phyloP scores from a whole-genome alignment of 345 rosid genomes.

The Sonneratia caseolaris region DNA sequence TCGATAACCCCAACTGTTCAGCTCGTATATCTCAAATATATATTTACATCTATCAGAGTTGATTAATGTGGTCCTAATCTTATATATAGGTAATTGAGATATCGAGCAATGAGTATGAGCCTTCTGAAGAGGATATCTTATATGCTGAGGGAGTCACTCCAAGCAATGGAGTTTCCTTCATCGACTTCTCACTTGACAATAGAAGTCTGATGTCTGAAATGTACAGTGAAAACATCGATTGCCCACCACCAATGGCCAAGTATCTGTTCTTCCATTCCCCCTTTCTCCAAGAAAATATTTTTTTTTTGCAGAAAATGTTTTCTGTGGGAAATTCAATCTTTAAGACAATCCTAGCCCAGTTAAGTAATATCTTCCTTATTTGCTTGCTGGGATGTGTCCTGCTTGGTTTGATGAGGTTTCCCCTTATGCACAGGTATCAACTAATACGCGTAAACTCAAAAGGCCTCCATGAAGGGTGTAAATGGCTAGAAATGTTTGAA shows the following conservation, averaged over 20 bases:
- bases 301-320: neutral
- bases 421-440: constrained; percentile 32
- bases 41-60: neutral
- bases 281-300: neutral
- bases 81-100: constrained; percentile 48
- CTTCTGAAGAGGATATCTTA: constrained; percentile 46
- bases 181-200: constrained; percentile 50
- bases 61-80: constrained; percentile 6
- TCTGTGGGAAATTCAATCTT: neutral
- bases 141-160: constrained; percentile 52
- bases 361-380: neutral
- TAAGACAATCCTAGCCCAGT: neutral
- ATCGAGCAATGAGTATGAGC: constrained; percentile 55
- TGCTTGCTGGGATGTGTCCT: neutral
- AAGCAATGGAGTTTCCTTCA: constrained; percentile 43
- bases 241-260: constrained; percentile 30
- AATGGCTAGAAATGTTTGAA: constrained; percentile 67
- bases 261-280: constrained; percentile 1
- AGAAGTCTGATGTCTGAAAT: constrained; percentile 41
- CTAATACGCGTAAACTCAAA: constrained; percentile 44
- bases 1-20: neutral
- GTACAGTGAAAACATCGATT: constrained; percentile 31
- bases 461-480: constrained; percentile 46
- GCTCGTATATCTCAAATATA: neutral
- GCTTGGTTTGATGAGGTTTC: neutral